A percentile compares a stretch with the other conserved stretches of the same genome.
Conservation (phyloP, 2,329 filamentous ascomycete species). For the Fusarium nelsonii region DNA sequence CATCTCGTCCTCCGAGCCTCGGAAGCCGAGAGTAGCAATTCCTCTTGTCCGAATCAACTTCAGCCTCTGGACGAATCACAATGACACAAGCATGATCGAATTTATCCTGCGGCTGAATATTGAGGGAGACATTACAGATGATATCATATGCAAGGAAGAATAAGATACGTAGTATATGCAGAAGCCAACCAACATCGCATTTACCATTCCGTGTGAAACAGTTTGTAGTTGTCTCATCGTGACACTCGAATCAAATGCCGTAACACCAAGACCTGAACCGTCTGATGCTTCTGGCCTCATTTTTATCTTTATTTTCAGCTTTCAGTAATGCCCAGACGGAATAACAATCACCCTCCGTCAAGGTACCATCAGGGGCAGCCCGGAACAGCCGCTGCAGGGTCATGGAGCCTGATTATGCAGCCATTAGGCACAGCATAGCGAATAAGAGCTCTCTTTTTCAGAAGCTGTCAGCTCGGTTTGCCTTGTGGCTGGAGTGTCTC, state of each 20-base stretch:
- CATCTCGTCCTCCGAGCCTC: background rate
- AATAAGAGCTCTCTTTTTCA: background rate
- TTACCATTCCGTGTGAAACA: background rate
- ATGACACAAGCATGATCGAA: background rate
- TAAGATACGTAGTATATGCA: background rate
- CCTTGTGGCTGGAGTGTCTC: background rate
- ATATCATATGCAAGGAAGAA: background rate
- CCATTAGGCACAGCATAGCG: background rate
- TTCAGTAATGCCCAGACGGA: background rate
- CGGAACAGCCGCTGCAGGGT: conserved; percentile 19
- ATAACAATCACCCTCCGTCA: background rate
- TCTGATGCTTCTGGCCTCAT: conserved; percentile 1
- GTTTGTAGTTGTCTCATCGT: background rate
- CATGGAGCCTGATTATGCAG: conserved; percentile 17
- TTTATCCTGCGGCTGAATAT: background rate
- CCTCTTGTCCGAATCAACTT: too few relatives aligned
- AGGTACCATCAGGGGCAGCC: background rate
- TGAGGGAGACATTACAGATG: background rate
- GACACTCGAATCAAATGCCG: background rate
- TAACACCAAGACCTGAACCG: background rate
- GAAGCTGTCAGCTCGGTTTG: background rate
- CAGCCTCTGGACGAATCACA: background rate
- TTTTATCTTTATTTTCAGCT: background rate
- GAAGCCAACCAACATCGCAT: background rate
- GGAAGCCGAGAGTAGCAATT: background rate